Evolutionary conservation across 805 yeast genomes (phyloP).

Genomic region (Tetrapisispora pingtungensis): DNA sequence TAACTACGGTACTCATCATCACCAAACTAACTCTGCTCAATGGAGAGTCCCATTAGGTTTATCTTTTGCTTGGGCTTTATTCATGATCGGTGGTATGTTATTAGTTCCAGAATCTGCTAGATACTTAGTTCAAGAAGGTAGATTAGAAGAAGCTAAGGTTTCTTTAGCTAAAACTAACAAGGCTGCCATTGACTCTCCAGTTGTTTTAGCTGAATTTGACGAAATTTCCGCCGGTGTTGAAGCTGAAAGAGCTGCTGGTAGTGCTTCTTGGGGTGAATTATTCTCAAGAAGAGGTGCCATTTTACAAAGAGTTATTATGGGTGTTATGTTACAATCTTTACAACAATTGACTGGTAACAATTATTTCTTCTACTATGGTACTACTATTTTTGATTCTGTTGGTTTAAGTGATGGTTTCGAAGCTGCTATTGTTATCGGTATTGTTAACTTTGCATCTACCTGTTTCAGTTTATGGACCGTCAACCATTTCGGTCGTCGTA

Average conservation of each 20-base stretch:
- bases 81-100: constrained; percentile 36
- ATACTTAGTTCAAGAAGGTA: constrained; percentile 43
- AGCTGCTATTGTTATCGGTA: constrained; percentile 46
- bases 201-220: constrained; percentile 44
- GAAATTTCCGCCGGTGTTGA: constrained; percentile 47
- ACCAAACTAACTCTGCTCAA: constrained; percentile 28
- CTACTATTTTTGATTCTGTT: constrained; percentile 22
- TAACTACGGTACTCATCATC: constrained; percentile 40
- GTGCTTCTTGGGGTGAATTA: constrained; percentile 33
- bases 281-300: constrained; percentile 65
- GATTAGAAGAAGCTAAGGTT: constrained; percentile 42
- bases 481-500: constrained; percentile 42
- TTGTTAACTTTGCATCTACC: constrained; percentile 47
- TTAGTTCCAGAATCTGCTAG: constrained; percentile 66
- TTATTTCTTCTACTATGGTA: constrained; percentile 56
- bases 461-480: constrained; percentile 38
- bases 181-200: constrained; percentile 35
- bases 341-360: constrained; percentile 58
- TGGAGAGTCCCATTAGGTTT: constrained; percentile 63
- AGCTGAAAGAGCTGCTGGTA: constrained; percentile 49
- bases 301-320: constrained; percentile 35
- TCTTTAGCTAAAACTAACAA: constrained; percentile 49
- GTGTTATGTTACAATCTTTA: constrained; percentile 45
- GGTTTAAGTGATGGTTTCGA: constrained; percentile 41
- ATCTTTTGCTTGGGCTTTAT: constrained; percentile 32